phyloP scores from a whole-genome alignment of 164 flowering plant genomes.

The Berberis vulgaris region DNA sequence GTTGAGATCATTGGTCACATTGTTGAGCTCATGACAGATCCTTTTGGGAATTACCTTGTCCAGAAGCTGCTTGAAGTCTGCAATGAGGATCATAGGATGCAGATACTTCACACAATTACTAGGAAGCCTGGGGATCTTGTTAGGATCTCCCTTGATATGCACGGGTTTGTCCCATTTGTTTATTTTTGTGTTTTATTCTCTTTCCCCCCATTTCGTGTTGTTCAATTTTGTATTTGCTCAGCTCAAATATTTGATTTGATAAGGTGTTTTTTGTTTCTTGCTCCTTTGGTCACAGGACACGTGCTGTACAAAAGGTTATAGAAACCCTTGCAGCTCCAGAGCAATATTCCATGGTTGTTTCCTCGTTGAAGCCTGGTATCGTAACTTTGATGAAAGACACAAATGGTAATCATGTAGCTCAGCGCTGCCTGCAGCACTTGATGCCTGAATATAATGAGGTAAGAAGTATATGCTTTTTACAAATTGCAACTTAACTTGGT shows the following conservation, averaged over 20 bases:
- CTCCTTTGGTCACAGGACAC: slow-evolving; percentile 39
- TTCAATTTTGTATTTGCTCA: background rate
- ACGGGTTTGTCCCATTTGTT: slow-evolving; percentile 42
- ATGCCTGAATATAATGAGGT: slow-evolving; percentile 46
- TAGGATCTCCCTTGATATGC: slow-evolving; percentile 45
- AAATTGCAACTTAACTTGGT: background rate
- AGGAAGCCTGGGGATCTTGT: slow-evolving; percentile 41
- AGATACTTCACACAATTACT: slow-evolving; percentile 42
- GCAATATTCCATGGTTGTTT: slow-evolving; percentile 48
- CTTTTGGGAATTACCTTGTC: slow-evolving; percentile 75
- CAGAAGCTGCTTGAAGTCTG: slow-evolving; percentile 81
- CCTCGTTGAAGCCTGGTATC: slow-evolving; percentile 46
- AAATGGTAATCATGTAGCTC: slow-evolving; percentile 79
- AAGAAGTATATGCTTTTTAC: slow-evolving; percentile 3
- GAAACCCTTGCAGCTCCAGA: slow-evolving; percentile 50
- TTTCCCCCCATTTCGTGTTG: background rate
- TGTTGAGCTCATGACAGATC: slow-evolving; percentile 64
- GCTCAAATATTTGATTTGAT: background rate
- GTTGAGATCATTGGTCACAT: slow-evolving; percentile 50
- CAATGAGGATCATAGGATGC: slow-evolving; percentile 43
- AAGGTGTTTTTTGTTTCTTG: slow-evolving; percentile 1
- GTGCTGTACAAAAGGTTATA: slow-evolving; percentile 70
- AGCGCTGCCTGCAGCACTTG: slow-evolving; percentile 58
- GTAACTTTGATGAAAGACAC: slow-evolving; percentile 49
- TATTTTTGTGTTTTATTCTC: background rate